phyloP scores from a whole-genome alignment of 2,329 filamentous ascomycete genomes.

The Diaporthe sp. region DNA sequence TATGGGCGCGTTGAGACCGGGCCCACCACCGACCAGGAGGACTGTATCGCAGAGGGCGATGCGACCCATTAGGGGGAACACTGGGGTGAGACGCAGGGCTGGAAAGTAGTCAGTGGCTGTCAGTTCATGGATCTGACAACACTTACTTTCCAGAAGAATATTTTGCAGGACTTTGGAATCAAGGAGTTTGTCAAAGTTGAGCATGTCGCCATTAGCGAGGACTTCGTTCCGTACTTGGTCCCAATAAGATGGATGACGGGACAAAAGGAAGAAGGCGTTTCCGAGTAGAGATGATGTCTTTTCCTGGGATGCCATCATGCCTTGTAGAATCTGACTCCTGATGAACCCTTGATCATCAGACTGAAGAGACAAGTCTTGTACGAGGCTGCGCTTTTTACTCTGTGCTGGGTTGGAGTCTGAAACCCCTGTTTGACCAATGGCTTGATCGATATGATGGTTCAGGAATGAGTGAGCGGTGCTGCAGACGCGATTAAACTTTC shows the following conservation, averaged over 20 bases:
- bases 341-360: background rate
- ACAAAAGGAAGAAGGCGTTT: background rate
- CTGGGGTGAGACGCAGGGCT: background rate
- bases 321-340: background rate
- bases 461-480: background rate
- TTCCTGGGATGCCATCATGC: conserved; percentile 7
- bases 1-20: background rate
- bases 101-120: background rate
- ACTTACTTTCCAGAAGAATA: background rate
- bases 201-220: background rate
- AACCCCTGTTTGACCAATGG: background rate
- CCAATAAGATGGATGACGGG: conserved; percentile 1
- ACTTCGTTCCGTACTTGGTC: background rate
- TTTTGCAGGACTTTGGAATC: background rate
- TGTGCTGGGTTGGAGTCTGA: background rate
- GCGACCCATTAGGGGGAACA: background rate
- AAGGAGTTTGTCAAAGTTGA: background rate
- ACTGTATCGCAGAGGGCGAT: background rate
- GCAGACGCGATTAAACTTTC: background rate
- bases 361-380: background rate
- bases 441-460: background rate
- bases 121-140: too few relatives aligned
- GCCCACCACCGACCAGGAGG: background rate
- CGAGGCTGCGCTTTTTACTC: background rate
- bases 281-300: conserved; percentile 7